Evolutionary conservation across 2,329 filamentous ascomycete species (phyloP).

Genomic region (Aureobasidium sp.): DNA sequence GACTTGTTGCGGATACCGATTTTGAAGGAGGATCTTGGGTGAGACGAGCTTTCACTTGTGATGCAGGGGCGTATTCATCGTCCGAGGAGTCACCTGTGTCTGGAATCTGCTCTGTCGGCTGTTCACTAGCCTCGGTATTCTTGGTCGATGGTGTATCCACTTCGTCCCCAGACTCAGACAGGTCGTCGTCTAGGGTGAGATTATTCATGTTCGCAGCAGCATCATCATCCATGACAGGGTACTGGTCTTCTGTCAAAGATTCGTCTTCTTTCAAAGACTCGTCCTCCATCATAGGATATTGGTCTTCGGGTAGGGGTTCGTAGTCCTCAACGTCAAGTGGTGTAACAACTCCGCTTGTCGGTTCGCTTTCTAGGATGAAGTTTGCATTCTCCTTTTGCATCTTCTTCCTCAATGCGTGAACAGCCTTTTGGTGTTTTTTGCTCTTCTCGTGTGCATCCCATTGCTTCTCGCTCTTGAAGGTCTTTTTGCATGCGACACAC

Average conservation of each 20-base stretch:
- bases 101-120: neutral
- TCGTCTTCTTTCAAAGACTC: neutral
- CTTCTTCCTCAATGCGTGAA: constrained; percentile 68
- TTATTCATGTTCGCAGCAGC: constrained; percentile 15
- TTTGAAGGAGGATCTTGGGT: neutral
- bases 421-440: constrained; percentile 87
- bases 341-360: constrained; percentile 22
- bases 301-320: constrained; percentile 4
- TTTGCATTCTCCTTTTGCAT: constrained; percentile 73
- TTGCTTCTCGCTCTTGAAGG: constrained; percentile 84
- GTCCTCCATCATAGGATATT: constrained; percentile 10
- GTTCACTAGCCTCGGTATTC: neutral
- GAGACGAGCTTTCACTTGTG: constrained; percentile 33
- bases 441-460: constrained; percentile 88
- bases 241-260: neutral
- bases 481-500: constrained; percentile 55
- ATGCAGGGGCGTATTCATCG: constrained; percentile 36
- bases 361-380: constrained; percentile 38
- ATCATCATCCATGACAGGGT: constrained; percentile 11
- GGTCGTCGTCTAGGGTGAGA: constrained; percentile 15
- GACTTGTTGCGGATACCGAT: neutral
- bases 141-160: neutral
- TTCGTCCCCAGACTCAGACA: constrained; percentile 3
- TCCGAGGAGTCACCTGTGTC: constrained; percentile 18
- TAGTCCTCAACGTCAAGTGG: constrained; percentile 25